Base-by-base conservation (phyloP, 2,329 filamentous ascomycete genomes). In the Colletotrichum sp. region DNA sequence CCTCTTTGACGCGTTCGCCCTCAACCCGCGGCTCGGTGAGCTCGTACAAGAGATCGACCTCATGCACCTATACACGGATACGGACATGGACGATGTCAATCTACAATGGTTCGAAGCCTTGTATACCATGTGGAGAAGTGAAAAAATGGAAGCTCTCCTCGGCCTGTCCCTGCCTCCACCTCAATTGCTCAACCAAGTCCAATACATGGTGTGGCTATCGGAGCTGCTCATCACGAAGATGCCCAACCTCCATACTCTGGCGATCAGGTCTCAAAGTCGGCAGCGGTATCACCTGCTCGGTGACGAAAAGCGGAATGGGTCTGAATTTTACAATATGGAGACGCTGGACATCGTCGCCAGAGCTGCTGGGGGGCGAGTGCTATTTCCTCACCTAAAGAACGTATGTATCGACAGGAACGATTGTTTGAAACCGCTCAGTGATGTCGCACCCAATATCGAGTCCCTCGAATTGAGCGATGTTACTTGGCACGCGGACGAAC, bases 401-500 rank as follows among this genome's bases (percentile, higher is more conserved):
- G 55, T 59, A 0, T 30, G 7, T 30, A 12, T 1, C 5, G 15
- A 59, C 55, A 59, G 10, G 26, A 0, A 0, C 16, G 15, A 2
- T 1, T 26, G 6, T 30, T 59, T 26, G 55, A 21, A 52, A 7
- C 10, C 2, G 12, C 44, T 52, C 44, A 52, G 44, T 52, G 1
- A 52, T 1, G 44, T 5, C 16, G 21, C 55, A 5, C 55, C 55
- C 0, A 59, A 59, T 59, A 30, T 59, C 24, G 26, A 59, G 24
- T 59, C 18, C 15, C 55, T 59, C 2, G 5, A 59, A 1, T 0
- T 59, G 15, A 3, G 1, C 26, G 55, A 4, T 2, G 0, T 7
- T 5, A 0, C 4, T 8, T 59, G 44, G n/a, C 10, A 52, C n/a
- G n/a, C 0, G 44, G n/a, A 49, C 0, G 0, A 1, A 12, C n/a